Evolutionary conservation across 495 filamentous ascomycete species (phyloP).

Genomic region (Penicillium roqueforti): DNA sequence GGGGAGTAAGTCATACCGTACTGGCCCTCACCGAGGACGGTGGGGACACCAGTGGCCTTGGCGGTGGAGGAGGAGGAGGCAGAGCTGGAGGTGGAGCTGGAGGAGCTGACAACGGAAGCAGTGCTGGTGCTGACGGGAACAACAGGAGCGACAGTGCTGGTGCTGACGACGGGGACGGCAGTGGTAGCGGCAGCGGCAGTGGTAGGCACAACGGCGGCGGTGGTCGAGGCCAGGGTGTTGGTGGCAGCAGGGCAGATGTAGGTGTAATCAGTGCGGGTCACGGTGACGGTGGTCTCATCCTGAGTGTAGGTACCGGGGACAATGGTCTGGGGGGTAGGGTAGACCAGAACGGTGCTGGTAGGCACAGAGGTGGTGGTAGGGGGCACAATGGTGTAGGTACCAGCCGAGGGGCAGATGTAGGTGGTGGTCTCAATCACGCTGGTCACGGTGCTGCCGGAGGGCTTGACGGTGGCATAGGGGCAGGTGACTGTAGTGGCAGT

Average conservation of each 20-base stretch:
- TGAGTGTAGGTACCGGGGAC: slow-evolving; percentile 71
- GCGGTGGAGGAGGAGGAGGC: slow-evolving; percentile 15
- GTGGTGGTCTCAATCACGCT: slow-evolving; percentile 68
- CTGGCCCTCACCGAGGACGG: slow-evolving; percentile 41
- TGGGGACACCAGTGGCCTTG: not conserved
- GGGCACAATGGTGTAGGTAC: slow-evolving; percentile 77
- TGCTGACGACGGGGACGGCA: slow-evolving; percentile 15
- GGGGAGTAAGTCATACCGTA: slow-evolving; percentile 95
- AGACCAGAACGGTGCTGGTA: slow-evolving; percentile 53
- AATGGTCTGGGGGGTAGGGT: slow-evolving; percentile 62
- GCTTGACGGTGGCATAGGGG: slow-evolving; percentile 67
- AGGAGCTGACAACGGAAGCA: slow-evolving; percentile 19
- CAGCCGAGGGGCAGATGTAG: slow-evolving; percentile 72
- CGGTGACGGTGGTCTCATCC: slow-evolving; percentile 59
- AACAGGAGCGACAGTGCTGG: slow-evolving; percentile 20
- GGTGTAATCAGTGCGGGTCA: slow-evolving; percentile 64
- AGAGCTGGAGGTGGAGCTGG: slow-evolving; percentile 11
- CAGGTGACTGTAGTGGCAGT: slow-evolving; percentile 67
- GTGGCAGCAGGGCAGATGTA: slow-evolving; percentile 68
- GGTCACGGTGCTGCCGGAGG: slow-evolving; percentile 57
- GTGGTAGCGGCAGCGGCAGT: slow-evolving; percentile 23
- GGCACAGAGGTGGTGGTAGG: slow-evolving; percentile 55
- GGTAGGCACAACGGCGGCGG: slow-evolving; percentile 19
- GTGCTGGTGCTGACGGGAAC: slow-evolving; percentile 18
- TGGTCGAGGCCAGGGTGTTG: slow-evolving; percentile 22